Conservation (phyloP, 768 basidiomycete species). For the Lactifluus echinatus region DNA sequence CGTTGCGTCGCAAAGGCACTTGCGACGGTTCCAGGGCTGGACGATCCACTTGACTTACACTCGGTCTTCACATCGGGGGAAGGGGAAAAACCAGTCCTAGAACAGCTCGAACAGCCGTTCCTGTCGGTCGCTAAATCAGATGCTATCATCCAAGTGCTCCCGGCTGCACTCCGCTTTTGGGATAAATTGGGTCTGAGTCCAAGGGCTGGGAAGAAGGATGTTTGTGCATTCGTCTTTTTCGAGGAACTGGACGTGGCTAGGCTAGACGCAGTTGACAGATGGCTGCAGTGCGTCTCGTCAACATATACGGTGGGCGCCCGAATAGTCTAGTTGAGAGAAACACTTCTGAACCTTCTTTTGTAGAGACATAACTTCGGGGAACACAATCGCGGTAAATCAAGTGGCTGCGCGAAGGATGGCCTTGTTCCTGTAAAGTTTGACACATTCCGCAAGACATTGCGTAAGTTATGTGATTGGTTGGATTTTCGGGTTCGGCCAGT, state of each 20-base stretch:
- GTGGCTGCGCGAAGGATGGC: slow-evolving; percentile 42
- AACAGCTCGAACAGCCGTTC: slow-evolving; percentile 43
- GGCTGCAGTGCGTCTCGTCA: slow-evolving; percentile 47
- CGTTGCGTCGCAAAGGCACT: slow-evolving; percentile 37
- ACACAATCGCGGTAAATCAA: slow-evolving; percentile 44
- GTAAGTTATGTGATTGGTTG: slow-evolving; percentile 29
- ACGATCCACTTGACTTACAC: slow-evolving; percentile 36
- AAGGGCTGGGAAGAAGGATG: slow-evolving; percentile 60
- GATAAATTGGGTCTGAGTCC: slow-evolving; percentile 74
- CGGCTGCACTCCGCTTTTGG: slow-evolving; percentile 75
- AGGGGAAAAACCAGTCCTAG: slow-evolving; percentile 17
- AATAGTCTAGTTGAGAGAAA: neutral
- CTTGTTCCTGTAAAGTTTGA: slow-evolving; percentile 59
- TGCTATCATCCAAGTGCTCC: slow-evolving; percentile 57
- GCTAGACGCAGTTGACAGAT: slow-evolving; percentile 41
- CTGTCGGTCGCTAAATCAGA: slow-evolving; percentile 61
- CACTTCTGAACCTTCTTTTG: slow-evolving; percentile 8
- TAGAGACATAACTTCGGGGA: slow-evolving; percentile 57
- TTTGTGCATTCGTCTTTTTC: slow-evolving; percentile 58
- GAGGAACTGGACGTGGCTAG: slow-evolving; percentile 50
- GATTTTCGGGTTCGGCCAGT: neutral
- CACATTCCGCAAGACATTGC: slow-evolving; percentile 57
- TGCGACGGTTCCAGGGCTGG: slow-evolving; percentile 30
- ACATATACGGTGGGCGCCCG: slow-evolving; percentile 48
- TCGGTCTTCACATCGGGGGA: slow-evolving; percentile 31